Percentiles rank a stretch among this genome's conserved stretches.
Conservation (phyloP, 306 rosid genomes). For the Gastrolobium villosum region DNA sequence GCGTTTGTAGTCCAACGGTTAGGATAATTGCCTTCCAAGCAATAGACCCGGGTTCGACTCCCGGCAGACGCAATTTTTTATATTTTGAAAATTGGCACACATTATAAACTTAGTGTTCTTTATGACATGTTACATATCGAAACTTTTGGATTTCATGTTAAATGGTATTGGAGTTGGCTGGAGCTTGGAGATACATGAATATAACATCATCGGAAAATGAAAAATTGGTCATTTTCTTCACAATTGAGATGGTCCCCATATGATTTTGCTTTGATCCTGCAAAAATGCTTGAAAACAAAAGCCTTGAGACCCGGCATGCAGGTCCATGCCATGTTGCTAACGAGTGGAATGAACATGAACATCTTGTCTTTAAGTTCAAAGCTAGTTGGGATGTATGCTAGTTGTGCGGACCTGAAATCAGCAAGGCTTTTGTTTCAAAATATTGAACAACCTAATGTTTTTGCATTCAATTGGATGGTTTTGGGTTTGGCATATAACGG, state of each 20-base stretch:
- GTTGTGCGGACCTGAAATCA: slow-evolving; percentile 61
- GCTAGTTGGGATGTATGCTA: slow-evolving; percentile 74
- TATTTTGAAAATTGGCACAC: too few relatives aligned
- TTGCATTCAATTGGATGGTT: slow-evolving; percentile 75
- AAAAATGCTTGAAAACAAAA: slow-evolving; percentile 71
- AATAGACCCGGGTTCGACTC: slow-evolving; percentile 74
- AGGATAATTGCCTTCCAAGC: slow-evolving; percentile 76
- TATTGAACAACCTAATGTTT: slow-evolving; percentile 63
- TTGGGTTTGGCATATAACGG: slow-evolving; percentile 64
- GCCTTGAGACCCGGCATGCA: slow-evolving; percentile 69
- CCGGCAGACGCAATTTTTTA: slow-evolving; percentile 54
- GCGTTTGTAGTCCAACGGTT: slow-evolving; percentile 74
- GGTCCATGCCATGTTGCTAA: slow-evolving; percentile 64
- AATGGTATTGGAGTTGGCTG: background rate
- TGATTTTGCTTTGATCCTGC: slow-evolving; percentile 57
- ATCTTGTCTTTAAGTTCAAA: slow-evolving; percentile 63
- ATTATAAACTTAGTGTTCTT: too few relatives aligned
- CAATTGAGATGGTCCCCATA: slow-evolving; percentile 46
- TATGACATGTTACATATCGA: background rate
- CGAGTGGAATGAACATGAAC: slow-evolving; percentile 56
- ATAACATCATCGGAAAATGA: slow-evolving; percentile 45
- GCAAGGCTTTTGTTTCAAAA: slow-evolving; percentile 50
- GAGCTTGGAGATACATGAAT: background rate
- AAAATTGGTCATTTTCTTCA: slow-evolving; percentile 23
- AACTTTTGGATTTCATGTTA: background rate